These are phyloP conservation scores for Termitomyces bulborhizus DNA, from an alignment of 768 basidiomycete genomes.

Conservation along the genomic window DNA sequence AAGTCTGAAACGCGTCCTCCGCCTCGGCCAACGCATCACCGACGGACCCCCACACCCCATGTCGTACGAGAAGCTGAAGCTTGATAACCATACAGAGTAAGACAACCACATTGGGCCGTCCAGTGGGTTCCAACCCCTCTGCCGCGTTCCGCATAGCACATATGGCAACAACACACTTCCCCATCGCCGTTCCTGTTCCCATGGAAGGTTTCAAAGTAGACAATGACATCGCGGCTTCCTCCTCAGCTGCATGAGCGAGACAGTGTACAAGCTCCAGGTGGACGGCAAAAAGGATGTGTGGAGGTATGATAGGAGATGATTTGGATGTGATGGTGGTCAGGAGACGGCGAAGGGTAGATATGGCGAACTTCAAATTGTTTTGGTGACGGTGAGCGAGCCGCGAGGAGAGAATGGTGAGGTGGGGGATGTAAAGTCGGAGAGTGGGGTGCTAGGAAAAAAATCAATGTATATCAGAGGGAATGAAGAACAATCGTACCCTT, in stretches of 20 bases:
- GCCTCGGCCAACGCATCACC: conserved; percentile 38
- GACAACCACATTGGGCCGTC: conserved; percentile 34
- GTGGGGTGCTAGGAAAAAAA: conserved; percentile 48
- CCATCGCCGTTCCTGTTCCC: conserved; percentile 6
- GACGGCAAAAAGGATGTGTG: conserved; percentile 45
- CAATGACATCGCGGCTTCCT: neutral
- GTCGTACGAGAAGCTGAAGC: conserved; percentile 47
- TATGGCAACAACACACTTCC: conserved; percentile 25
- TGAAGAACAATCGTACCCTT: conserved; percentile 34
- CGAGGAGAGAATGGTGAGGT: conserved; percentile 56
- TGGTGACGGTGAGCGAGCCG: conserved; percentile 44
- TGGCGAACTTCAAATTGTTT: conserved; percentile 52
- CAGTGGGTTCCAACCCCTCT: conserved; percentile 2
- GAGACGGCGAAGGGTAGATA: conserved; percentile 50
- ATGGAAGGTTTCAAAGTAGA: neutral
- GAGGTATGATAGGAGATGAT: conserved; percentile 17
- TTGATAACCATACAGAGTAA: conserved; percentile 51
- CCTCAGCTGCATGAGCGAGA: conserved; percentile 11
- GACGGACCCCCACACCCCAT: conserved; percentile 50
- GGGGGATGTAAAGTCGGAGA: conserved; percentile 51
- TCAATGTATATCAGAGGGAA: neutral
- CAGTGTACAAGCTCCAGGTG: conserved; percentile 52
- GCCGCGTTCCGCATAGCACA: conserved; percentile 24
- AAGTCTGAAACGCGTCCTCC: conserved; percentile 25
- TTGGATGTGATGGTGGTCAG: conserved; percentile 32